Evolutionary conservation across 108 stramenopile genomes (phyloP).

Genomic region (Skeletonema marinoi): DNA sequence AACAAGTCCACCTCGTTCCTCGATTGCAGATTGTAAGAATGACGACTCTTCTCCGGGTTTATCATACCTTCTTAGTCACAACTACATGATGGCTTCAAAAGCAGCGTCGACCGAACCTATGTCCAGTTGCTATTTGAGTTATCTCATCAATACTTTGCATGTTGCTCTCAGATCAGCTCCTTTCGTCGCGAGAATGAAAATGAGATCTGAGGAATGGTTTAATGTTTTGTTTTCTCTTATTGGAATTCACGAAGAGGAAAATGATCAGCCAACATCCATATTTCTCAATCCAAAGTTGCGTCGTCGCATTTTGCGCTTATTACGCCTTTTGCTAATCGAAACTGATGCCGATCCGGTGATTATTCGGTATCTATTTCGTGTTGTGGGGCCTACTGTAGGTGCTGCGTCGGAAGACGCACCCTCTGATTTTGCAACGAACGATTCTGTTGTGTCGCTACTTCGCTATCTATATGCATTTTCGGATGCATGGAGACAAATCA

Average conservation of each 20-base stretch:
- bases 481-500: constrained; percentile 17
- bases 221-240: background rate
- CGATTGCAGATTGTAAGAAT: background rate
- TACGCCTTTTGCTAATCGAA: constrained; percentile 50
- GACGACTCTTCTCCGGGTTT: background rate
- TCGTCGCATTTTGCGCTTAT: constrained; percentile 60
- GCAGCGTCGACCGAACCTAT: background rate
- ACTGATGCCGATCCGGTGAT: constrained; percentile 29
- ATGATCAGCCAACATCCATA: background rate
- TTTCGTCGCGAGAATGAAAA: background rate
- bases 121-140: constrained; percentile 12
- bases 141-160: constrained; percentile 19
- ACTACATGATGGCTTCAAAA: background rate
- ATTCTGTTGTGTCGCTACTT: constrained; percentile 55
- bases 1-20: background rate
- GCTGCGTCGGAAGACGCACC: constrained; percentile 2
- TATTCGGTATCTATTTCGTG: constrained; percentile 49
- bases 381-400: constrained; percentile 45
- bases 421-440: constrained; percentile 4
- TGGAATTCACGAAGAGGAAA: background rate
- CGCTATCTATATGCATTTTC: constrained; percentile 54
- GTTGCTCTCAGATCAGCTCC: background rate
- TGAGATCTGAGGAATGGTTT: background rate
- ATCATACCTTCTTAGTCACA: background rate
- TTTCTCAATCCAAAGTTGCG: constrained; percentile 41